Evolutionary conservation across 2,329 filamentous ascomycete species (phyloP), one percentile per base, ranked within the genome.

Genomic region (Phaeosphaeriaceae sp.): DNA sequence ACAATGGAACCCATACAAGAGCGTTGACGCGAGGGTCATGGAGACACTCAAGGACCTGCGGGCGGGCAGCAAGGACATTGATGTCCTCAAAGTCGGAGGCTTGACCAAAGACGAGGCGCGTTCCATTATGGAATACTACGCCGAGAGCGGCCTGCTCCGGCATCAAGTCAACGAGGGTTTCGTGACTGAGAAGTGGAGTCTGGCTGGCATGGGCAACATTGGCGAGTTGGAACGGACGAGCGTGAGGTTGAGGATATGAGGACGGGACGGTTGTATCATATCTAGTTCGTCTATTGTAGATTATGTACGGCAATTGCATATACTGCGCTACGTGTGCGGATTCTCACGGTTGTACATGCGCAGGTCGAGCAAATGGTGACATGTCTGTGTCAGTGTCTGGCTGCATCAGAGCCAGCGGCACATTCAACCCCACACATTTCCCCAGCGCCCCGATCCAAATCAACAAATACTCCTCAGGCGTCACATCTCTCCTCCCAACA

Each of bases 51-150:
- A 79, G 56, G 74, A 75, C 8, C 76, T 86, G 13, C 58, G 59
- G 22, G 58, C 54, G n/a, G 64, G 63, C 22, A 67, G 63, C 64
- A 76, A 78, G 54, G 73, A 73, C 8, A 75, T 76, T 1, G 78
- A 82, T 30, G 74, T 86, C 2, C 77, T 84, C 67, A 84, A 86
- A 21, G 74, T 97, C 21, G 83, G 85, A 44, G 91, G 92, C 9
- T 71, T 97, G 66, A 89, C 82, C 69, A 91, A 89, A 78, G 80
- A 84, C 1, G 94, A 98, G 80, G 89, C 92, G 11, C 86, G 90
- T 59, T 85, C 88, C 0, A 82, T 97, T 68, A 90, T 98, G 88
- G 93, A 97, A 81, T 98, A 97, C 81, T 98, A 94, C 84, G 93
- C 92, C 5, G 88, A 87, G 35, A 96, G 92, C 77, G 95, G 94